These are phyloP conservation scores for Fusarium verrucosum DNA, from an alignment of 2,329 filamentous ascomycete genomes.

Conservation along the genomic window DNA sequence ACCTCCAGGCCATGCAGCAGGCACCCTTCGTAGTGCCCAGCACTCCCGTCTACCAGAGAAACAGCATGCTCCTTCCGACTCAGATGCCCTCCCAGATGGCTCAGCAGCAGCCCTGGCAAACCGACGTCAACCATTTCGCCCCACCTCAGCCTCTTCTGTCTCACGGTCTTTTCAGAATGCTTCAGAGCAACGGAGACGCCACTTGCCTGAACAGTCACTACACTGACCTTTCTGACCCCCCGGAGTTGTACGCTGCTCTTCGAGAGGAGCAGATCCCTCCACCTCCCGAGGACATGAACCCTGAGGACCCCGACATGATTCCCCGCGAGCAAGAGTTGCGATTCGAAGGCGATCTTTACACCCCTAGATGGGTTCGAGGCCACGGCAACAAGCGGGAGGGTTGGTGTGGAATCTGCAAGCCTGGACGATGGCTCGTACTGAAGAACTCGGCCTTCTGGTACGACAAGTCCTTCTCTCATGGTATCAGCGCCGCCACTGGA, in stretches of 20 bases:
- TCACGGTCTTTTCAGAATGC: conserved; percentile 76
- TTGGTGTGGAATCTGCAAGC: conserved; percentile 90
- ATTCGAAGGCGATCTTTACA: conserved; percentile 84
- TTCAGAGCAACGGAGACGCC: conserved; percentile 78
- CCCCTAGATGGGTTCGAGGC: conserved; percentile 83
- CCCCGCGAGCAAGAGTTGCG: conserved; percentile 82
- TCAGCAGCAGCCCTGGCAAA: conserved; percentile 59
- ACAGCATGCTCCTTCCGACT: conserved; percentile 66
- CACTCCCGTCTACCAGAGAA: conserved; percentile 60
- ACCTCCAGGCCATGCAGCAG: conserved; percentile 65
- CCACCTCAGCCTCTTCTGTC: conserved; percentile 71
- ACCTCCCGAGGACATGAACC: conserved; percentile 83
- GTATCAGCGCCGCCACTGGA: conserved; percentile 83
- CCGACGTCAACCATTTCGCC: conserved; percentile 64
- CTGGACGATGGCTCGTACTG: conserved; percentile 83
- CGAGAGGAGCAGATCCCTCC: conserved; percentile 78
- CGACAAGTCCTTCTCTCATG: conserved; percentile 89
- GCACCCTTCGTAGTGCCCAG: conserved; percentile 65
- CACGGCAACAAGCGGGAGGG: conserved; percentile 89
- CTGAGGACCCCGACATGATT: conserved; percentile 76
- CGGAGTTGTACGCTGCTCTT: conserved; percentile 79
- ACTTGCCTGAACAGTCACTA: conserved; percentile 75
- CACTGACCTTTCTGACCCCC: conserved; percentile 76
- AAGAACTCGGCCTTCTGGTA: conserved; percentile 96
- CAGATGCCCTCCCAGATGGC: conserved; percentile 62